These are phyloP conservation scores for Fusarium torreyae DNA, from an alignment of 2,329 filamentous ascomycete species.

Conservation along the genomic window DNA sequence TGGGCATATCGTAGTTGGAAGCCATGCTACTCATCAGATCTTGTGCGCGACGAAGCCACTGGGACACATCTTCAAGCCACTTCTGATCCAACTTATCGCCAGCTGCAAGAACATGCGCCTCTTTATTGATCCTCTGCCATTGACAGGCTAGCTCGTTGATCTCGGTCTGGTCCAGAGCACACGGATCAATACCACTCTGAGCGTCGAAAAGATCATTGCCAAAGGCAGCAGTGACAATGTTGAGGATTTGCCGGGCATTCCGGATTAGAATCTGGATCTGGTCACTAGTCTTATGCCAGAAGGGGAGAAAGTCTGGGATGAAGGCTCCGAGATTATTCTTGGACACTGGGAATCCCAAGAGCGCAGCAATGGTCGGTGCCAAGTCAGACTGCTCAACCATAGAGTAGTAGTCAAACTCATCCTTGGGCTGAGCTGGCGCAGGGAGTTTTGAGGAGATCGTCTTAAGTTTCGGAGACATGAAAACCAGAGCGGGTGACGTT, in stretches of 20 bases:
- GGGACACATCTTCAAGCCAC: slow-evolving; percentile 62
- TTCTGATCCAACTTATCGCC: slow-evolving; percentile 52
- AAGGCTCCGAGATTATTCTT: slow-evolving; percentile 92
- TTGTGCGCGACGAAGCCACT: slow-evolving; percentile 82
- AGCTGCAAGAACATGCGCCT: slow-evolving; percentile 45
- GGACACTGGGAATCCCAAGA: slow-evolving; percentile 90
- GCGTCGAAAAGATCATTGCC: slow-evolving; percentile 61
- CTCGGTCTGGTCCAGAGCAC: slow-evolving; percentile 54
- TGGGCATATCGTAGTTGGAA: slow-evolving; percentile 87
- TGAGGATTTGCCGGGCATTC: slow-evolving; percentile 86
- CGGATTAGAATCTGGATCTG: slow-evolving; percentile 78
- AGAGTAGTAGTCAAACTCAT: slow-evolving; percentile 87
- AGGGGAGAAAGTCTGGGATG: slow-evolving; percentile 81
- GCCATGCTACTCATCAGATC: slow-evolving; percentile 88
- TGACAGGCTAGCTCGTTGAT: slow-evolving; percentile 76
- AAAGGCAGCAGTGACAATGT: slow-evolving; percentile 83
- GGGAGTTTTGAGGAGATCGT: slow-evolving; percentile 61
- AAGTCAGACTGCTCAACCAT: slow-evolving; percentile 95
- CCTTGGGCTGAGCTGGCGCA: slow-evolving; percentile 71
- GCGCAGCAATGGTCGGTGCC: slow-evolving; percentile 86
- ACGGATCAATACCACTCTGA: slow-evolving; percentile 54
- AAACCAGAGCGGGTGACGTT: slow-evolving; percentile 92
- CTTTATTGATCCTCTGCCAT: slow-evolving; percentile 66
- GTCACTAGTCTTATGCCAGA: slow-evolving; percentile 75
- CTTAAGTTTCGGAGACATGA: slow-evolving; percentile 87